Percentiles rank a stretch among this genome's conserved stretches.
Evolutionary conservation across 2,329 filamentous ascomycete genomes (phyloP).

Genomic region (Aspergillus hortae): DNA sequence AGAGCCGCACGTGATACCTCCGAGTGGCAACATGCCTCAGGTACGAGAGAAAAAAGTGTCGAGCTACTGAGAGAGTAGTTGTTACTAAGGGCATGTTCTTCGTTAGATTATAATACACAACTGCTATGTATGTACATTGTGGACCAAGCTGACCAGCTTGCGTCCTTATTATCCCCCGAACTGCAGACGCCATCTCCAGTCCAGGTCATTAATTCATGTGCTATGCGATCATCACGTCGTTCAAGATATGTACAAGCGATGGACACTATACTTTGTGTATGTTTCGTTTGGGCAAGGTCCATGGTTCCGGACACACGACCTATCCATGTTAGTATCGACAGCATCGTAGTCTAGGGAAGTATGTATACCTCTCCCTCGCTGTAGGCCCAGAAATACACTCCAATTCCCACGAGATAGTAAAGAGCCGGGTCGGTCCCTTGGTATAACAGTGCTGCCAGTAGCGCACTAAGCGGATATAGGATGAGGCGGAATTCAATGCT

Average conservation of each 20-base stretch:
- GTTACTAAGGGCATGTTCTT: too few relatives aligned
- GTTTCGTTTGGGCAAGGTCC: slow-evolving; percentile 57
- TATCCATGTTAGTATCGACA: slow-evolving; percentile 25
- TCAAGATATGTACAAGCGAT: slow-evolving; percentile 6
- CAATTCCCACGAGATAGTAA: slow-evolving; percentile 84
- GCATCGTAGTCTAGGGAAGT: background rate
- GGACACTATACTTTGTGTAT: slow-evolving; percentile 12
- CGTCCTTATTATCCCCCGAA: background rate
- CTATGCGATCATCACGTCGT: slow-evolving; percentile 1
- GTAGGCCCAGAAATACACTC: slow-evolving; percentile 94
- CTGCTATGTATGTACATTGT: background rate
- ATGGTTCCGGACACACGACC: slow-evolving; percentile 67
- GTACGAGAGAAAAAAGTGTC: too few relatives aligned
- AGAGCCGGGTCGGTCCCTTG: slow-evolving; percentile 88
- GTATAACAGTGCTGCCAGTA: slow-evolving; percentile 76
- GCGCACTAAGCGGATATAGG: slow-evolving; percentile 72
- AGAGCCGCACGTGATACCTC: too few relatives aligned
- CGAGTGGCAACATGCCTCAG: too few relatives aligned
- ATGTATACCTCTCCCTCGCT: slow-evolving; percentile 87
- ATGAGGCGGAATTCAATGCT: slow-evolving; percentile 84
- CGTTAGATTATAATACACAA: background rate
- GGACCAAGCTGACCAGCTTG: background rate
- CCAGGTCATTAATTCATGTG: background rate
- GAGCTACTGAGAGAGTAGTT: too few relatives aligned
- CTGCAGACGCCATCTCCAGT: too few relatives aligned